Conservation (phyloP, 2,329 filamentous ascomycete species). For the Trichoderma lentiforme region DNA sequence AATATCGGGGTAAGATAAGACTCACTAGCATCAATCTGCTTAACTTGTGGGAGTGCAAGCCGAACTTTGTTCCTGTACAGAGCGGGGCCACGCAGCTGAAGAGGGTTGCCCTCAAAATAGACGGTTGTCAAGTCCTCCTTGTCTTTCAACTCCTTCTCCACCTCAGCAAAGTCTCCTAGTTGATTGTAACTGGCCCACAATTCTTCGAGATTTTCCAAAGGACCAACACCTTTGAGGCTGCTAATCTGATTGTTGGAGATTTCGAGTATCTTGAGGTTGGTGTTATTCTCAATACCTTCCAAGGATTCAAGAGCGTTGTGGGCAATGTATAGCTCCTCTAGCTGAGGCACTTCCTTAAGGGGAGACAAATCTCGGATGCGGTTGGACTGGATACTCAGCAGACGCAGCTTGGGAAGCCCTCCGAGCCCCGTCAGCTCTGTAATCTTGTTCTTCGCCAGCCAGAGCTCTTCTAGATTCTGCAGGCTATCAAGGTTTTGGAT, state of each 20-base stretch:
- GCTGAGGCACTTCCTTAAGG: slow-evolving; percentile 66
- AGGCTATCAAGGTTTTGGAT: slow-evolving; percentile 81
- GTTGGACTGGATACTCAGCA: slow-evolving; percentile 94
- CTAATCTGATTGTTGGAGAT: slow-evolving; percentile 83
- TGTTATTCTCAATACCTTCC: slow-evolving; percentile 65
- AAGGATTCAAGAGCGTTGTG: slow-evolving; percentile 86
- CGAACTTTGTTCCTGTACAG: slow-evolving; percentile 93
- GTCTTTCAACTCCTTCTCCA: slow-evolving; percentile 73
- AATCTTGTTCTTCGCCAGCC: slow-evolving; percentile 97
- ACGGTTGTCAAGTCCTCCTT: slow-evolving; percentile 83
- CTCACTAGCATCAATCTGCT: slow-evolving; percentile 97
- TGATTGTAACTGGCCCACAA: slow-evolving; percentile 93
- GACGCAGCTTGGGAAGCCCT: slow-evolving; percentile 73
- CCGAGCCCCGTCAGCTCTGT: slow-evolving; percentile 73
- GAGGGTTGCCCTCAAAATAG: slow-evolving; percentile 92
- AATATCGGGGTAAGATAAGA: slow-evolving; percentile 30
- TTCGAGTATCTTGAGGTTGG: slow-evolving; percentile 73
- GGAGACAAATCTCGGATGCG: slow-evolving; percentile 76
- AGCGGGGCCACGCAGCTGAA: slow-evolving; percentile 75
- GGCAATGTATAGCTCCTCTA: slow-evolving; percentile 93
- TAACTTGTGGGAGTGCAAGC: slow-evolving; percentile 79
- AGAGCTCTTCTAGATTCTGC: slow-evolving; percentile 77
- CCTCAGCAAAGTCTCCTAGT: slow-evolving; percentile 73
- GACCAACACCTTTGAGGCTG: slow-evolving; percentile 68
- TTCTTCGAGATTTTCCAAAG: slow-evolving; percentile 73